Percentiles rank a stretch among this genome's conserved stretches.
Conservation (phyloP, 805 yeast species). For the Brettanomyces sp. region DNA sequence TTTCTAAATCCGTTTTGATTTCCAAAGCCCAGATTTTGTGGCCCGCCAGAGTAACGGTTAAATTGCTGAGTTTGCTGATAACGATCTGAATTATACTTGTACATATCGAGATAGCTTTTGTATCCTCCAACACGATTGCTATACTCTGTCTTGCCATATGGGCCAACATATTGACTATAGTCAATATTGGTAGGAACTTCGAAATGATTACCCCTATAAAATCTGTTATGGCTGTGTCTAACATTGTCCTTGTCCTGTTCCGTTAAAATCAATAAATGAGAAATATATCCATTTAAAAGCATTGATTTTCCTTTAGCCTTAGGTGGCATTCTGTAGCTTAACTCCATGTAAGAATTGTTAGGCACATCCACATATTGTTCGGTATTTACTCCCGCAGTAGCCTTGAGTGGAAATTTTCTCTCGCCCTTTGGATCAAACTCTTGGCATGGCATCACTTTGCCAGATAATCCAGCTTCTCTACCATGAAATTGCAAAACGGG, state of each 20-base stretch:
- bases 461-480: constrained; percentile 49
- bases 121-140: constrained; percentile 44
- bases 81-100: constrained; percentile 17
- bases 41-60: constrained; percentile 6
- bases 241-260: constrained; percentile 62
- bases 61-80: constrained; percentile 14
- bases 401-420: constrained; percentile 36
- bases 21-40: constrained; percentile 6
- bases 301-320: constrained; percentile 64
- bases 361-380: constrained; percentile 32
- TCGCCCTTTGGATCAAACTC: constrained; percentile 28
- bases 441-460: constrained; percentile 33
- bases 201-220: constrained; percentile 16
- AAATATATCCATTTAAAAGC: constrained; percentile 69
- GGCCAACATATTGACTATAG: constrained; percentile 39
- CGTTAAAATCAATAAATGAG: constrained; percentile 51
- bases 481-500: constrained; percentile 33
- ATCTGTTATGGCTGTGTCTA: constrained; percentile 33
- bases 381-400: neutral
- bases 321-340: constrained; percentile 54
- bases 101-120: constrained; percentile 32
- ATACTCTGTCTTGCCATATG: constrained; percentile 36
- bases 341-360: constrained; percentile 29
- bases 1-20: constrained; percentile 11
- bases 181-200: constrained; percentile 21